Conservation (phyloP, 257 asterid species). For the Solanum medicagineum region DNA sequence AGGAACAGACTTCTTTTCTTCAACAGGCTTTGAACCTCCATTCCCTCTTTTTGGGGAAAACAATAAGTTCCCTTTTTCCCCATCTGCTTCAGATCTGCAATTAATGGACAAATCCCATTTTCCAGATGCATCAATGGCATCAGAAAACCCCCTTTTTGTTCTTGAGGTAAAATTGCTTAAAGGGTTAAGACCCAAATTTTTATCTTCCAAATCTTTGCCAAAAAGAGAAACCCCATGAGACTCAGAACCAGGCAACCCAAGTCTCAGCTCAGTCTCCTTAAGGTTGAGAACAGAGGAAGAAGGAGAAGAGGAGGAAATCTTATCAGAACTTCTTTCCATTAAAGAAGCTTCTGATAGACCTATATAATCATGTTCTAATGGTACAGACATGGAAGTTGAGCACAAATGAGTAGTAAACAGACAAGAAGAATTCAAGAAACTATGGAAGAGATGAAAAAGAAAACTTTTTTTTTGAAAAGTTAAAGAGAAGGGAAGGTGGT, state of each 20-base stretch:
- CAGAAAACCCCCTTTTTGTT: conserved; percentile 63
- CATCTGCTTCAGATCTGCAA: conserved; percentile 47
- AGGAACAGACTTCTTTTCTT: conserved; percentile 7
- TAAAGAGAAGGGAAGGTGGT: neutral
- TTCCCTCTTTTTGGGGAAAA: conserved; percentile 24
- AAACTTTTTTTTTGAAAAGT: neutral
- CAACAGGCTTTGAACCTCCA: conserved; percentile 1
- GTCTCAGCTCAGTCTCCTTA: conserved; percentile 69
- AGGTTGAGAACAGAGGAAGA: conserved; percentile 29
- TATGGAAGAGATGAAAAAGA: neutral
- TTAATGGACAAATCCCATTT: conserved; percentile 54
- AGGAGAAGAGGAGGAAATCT: conserved; percentile 4
- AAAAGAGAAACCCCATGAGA: conserved; percentile 46
- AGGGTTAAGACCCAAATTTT: conserved; percentile 13
- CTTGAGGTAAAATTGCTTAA: conserved; percentile 38
- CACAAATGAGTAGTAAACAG: neutral
- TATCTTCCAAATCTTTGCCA: conserved; percentile 50
- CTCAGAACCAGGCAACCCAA: conserved; percentile 75
- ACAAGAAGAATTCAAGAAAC: neutral
- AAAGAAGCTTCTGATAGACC: conserved; percentile 49
- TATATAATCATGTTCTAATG: conserved; percentile 53
- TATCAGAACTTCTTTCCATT: conserved; percentile 27
- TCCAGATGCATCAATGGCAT: conserved; percentile 59
- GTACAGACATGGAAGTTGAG: conserved; percentile 30
- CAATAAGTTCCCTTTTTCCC: conserved; percentile 16